Conservation (phyloP, 1,139 yeast genomes). For the Kodamaea alishanica region DNA sequence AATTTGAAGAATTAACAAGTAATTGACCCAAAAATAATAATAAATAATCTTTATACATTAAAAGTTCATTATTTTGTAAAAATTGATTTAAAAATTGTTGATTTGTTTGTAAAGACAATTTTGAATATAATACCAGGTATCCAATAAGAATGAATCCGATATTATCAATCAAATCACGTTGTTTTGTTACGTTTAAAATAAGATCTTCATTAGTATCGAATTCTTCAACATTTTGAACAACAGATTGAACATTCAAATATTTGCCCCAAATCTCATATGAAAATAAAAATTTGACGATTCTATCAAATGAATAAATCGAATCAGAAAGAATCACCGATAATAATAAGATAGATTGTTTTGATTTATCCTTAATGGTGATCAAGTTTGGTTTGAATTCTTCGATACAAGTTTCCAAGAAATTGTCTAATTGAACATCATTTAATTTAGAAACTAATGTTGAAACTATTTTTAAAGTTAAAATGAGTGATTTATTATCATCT, state of each 20-base stretch:
- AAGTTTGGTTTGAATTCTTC: conserved; percentile 60
- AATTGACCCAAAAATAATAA: conserved; percentile 63
- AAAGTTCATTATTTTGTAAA: conserved; percentile 23
- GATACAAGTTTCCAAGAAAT: conserved; percentile 38
- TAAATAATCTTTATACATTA: conserved; percentile 58
- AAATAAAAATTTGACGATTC: conserved; percentile 38
- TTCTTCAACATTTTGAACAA: conserved; percentile 12
- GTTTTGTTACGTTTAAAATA: conserved; percentile 48
- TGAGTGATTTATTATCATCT: conserved; percentile 40
- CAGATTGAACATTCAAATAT: conserved; percentile 23
- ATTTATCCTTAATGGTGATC: conserved; percentile 47
- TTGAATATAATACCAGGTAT: conserved; percentile 21
- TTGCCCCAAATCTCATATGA: conserved; percentile 37
- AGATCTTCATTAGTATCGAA: conserved; percentile 25
- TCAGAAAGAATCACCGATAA: conserved; percentile 51
- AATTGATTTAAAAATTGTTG: conserved; percentile 13
- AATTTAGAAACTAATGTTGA: conserved; percentile 37
- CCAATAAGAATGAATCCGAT: conserved; percentile 50
- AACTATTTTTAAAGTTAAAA: conserved; percentile 49
- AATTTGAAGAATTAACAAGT: conserved; percentile 59
- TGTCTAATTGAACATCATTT: conserved; percentile 23
- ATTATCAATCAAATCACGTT: conserved; percentile 58
- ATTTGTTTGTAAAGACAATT: conserved; percentile 10
- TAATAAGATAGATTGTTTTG: conserved; percentile 59
- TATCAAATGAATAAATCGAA: conserved; percentile 40